Evolutionary conservation across 345 rosid genomes (phyloP).

Genomic region (Sonneratia caseolaris): DNA sequence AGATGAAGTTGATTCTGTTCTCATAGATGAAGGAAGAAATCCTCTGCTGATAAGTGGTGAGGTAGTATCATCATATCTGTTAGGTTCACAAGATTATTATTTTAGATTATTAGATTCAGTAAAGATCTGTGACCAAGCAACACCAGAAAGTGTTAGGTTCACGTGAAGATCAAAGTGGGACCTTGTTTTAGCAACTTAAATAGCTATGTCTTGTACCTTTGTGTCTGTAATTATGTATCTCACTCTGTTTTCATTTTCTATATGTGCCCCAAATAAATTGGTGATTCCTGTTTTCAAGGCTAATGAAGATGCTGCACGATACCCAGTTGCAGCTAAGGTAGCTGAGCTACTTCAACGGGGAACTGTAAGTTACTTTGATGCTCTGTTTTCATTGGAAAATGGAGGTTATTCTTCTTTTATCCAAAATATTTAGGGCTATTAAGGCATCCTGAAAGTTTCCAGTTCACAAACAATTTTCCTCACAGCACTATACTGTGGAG

Average conservation of each 20-base stretch:
- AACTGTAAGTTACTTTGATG: constrained; percentile 38
- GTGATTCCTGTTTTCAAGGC: constrained; percentile 43
- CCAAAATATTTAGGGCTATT: neutral
- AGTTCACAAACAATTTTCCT: constrained; percentile 4
- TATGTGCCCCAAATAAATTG: neutral
- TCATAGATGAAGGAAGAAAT: constrained; percentile 96
- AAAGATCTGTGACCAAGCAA: neutral
- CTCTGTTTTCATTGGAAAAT: neutral
- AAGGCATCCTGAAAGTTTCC: neutral
- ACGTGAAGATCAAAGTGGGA: neutral
- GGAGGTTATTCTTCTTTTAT: neutral
- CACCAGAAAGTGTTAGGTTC: neutral
- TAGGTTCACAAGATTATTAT: neutral
- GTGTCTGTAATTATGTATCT: neutral
- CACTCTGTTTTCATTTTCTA: neutral
- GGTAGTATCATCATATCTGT: constrained; percentile 32
- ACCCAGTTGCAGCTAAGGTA: constrained; percentile 94
- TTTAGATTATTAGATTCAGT: neutral
- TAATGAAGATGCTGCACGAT: constrained; percentile 82
- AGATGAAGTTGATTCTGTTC: constrained; percentile 97
- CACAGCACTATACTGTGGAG: constrained; percentile 79
- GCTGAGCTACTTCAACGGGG: constrained; percentile 77
- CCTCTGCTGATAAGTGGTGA: constrained; percentile 93
- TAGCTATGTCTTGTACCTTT: neutral
- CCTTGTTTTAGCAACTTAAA: neutral